Base-by-base conservation (phyloP, 163 green algal genomes). In the Coccomyxa subellipsoidea region DNA sequence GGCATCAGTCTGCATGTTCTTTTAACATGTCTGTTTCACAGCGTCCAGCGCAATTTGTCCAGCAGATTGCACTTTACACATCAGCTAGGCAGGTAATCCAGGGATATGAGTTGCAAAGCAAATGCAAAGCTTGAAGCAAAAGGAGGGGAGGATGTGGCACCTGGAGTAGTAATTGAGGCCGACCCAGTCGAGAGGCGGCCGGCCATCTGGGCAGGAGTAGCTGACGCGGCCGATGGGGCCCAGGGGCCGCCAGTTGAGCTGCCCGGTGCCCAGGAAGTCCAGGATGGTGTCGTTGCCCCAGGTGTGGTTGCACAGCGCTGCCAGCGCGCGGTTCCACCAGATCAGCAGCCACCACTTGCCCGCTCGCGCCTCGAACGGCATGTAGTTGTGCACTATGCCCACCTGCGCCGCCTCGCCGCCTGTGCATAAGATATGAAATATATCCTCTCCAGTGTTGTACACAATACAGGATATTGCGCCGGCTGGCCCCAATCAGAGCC, bases 81-180 rank as follows among this genome's bases (percentile, higher is more conserved):
- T n/a, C n/a, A n/a, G n/a, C n/a, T n/a, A n/a, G n/a, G n/a, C n/a
- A n/a, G n/a, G n/a, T n/a, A n/a, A n/a, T n/a, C n/a, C n/a, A n/a
- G n/a, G n/a, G n/a, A n/a, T n/a, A n/a, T n/a, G n/a, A n/a, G n/a
- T n/a, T n/a, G n/a, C n/a, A n/a, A n/a, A n/a, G n/a, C n/a, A n/a
- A n/a, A n/a, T n/a, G n/a, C n/a, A n/a, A n/a, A n/a, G n/a, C n/a
- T n/a, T n/a, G n/a, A n/a, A n/a, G n/a, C n/a, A n/a, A n/a, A n/a
- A n/a, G n/a, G n/a, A n/a, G n/a, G n/a, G n/a, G n/a, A n/a, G n/a
- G n/a, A n/a, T n/a, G n/a, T n/a, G n/a, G n/a, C 35, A 89, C 85
- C 88, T 82, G 39, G 83, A 88, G 88, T 97, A 97, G 86, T 96
- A 96, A 84, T 96, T 96, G 53, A 96, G 86, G 29, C 93, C 93